Base-by-base conservation (phyloP, 2,329 filamentous ascomycete species). In the Diaporthe vexans region DNA sequence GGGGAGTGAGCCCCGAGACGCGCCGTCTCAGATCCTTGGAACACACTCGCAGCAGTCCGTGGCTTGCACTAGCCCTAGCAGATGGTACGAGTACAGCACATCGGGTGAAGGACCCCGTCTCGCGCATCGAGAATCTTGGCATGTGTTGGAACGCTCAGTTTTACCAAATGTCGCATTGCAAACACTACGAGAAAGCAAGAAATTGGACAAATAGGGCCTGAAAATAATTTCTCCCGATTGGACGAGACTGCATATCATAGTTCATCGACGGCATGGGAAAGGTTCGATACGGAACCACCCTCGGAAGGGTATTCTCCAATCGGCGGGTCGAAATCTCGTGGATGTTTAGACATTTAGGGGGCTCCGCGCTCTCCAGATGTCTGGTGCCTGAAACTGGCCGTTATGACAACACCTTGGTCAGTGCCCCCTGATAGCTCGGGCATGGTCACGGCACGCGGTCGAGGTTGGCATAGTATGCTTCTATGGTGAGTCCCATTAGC, bases 101-200 rank as follows among this genome's bases (percentile, higher is more conserved):
- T 67, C 63, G 63, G 63, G 35, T 26, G 21, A 37, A 26, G 63
- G n/a, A 37, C 46, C 63, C 7, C 48, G 46, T 52, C 43, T 19
- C 19, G 8, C 6, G 15, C 19, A 21, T 24, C 29, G 24, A 10
- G 21, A 33, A 11, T 19, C 13, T 26, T 51, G 63, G 5, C 11
- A 19, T 26, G 46, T 33, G 33, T n/a, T 52, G 13, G 46, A 19
- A n/a, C 24, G 43, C 43, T 48, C 8, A 0, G 4, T 48, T n/a
- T 1, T 19, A 33, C 26, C 2, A 15, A 8, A 4, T 15, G 5
- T n/a, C 24, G 9, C 15, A 1, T 13, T 24, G 40, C 40, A n/a
- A 9, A 15, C 2, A 17, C 5, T 17, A n/a, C 7, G 7, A 24
- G 29, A 17, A 6, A 8, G 10, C 8, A 5, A n/a, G 26, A 29